Conservation (phyloP, 2,329 filamentous ascomycete genomes). For the Microdochium bolleyi region DNA sequence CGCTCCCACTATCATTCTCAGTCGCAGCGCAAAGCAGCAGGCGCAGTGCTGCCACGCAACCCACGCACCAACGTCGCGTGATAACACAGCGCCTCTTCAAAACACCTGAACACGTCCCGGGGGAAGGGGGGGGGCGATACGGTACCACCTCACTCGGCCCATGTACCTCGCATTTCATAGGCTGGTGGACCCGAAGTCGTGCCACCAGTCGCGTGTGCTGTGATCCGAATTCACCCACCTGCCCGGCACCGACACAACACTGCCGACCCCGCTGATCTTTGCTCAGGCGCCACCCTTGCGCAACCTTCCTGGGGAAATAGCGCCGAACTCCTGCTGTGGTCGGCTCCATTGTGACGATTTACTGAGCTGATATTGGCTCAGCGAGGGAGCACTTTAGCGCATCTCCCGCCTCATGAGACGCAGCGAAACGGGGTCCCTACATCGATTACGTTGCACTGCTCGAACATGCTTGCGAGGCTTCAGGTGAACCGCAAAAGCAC, state of each 20-base stretch:
- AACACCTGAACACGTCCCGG: too few relatives aligned
- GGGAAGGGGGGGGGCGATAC: neutral
- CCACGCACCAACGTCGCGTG: too few relatives aligned
- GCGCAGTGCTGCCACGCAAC: too few relatives aligned
- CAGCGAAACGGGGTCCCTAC: neutral
- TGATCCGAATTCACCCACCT: neutral
- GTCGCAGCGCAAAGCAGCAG: too few relatives aligned
- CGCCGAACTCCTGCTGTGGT: neutral
- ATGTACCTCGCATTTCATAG: neutral
- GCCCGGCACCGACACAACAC: neutral
- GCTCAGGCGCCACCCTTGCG: neutral
- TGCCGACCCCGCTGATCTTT: neutral
- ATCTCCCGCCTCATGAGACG: neutral
- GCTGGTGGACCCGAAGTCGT: neutral
- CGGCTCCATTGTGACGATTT: neutral
- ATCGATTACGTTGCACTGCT: neutral
- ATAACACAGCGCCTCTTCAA: too few relatives aligned
- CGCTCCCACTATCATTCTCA: too few relatives aligned
- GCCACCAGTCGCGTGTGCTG: neutral
- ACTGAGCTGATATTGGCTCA: neutral
- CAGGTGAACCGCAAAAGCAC: neutral
- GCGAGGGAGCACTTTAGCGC: neutral
- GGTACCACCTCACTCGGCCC: neutral
- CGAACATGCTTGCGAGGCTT: neutral
- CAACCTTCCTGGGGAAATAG: neutral